Conservation (phyloP, 768 basidiomycete species). For the Pholiota molesta region DNA sequence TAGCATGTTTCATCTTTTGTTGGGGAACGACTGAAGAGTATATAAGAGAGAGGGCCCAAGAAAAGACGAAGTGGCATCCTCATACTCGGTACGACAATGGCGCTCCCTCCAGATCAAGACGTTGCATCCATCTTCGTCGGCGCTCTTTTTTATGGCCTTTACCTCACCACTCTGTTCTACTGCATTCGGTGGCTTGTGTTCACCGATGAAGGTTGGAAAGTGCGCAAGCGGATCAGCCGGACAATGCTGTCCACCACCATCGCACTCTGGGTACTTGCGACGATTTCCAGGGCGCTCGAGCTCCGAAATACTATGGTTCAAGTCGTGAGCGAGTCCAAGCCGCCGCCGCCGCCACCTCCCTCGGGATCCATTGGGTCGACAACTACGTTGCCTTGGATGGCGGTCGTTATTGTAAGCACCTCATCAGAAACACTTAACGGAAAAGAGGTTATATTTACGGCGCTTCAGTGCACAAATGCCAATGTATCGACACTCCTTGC, state of each 20-base stretch:
- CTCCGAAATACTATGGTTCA: constrained; percentile 4
- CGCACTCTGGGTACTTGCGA: background rate
- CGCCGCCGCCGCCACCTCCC: background rate
- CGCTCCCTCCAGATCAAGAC: constrained; percentile 1
- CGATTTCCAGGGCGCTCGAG: background rate
- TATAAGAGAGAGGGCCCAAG: background rate
- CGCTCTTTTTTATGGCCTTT: constrained; percentile 8
- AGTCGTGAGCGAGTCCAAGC: background rate
- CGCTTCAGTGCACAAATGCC: constrained; percentile 9
- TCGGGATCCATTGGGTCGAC: background rate
- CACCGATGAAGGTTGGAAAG: constrained; percentile 15
- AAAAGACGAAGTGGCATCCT: background rate
- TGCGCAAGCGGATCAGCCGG: constrained; percentile 8
- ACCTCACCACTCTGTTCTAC: constrained; percentile 9
- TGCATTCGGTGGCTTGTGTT: constrained; percentile 17
- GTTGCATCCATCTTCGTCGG: constrained; percentile 5
- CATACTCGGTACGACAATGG: background rate
- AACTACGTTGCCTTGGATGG: constrained; percentile 1
- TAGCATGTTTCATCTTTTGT: background rate
- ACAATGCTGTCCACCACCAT: constrained; percentile 8
- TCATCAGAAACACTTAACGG: no score
- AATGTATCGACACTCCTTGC: constrained; percentile 13
- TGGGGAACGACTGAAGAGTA: background rate
- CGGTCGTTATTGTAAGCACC: constrained; percentile 7
- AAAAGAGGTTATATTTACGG: background rate